Evolutionary conservation across 2,329 filamentous ascomycete genomes (phyloP).

Genomic region (Arthroderma sp.): DNA sequence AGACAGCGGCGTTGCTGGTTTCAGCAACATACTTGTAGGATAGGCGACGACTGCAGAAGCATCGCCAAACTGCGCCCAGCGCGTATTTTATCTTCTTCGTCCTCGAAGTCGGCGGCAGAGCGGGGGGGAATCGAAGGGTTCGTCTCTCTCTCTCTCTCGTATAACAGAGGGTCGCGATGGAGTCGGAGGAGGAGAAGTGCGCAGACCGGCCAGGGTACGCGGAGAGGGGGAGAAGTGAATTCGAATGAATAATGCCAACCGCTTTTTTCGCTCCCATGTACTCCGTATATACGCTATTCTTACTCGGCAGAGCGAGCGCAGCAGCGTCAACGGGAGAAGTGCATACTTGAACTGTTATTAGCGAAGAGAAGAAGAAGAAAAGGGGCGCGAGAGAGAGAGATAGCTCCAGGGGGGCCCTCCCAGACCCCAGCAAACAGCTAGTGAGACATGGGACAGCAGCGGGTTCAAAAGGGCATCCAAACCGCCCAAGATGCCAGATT

Average conservation of each 20-base stretch:
- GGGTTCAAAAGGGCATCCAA: not conserved
- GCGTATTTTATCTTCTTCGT: no score
- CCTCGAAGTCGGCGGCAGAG: no score
- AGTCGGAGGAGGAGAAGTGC: not conserved
- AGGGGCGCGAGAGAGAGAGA: not conserved
- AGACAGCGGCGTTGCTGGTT: slow-evolving; percentile 82
- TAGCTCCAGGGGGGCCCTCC: not conserved
- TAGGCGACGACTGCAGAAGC: not conserved
- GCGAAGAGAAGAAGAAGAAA: not conserved
- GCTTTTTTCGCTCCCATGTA: no score
- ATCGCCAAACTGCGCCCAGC: not conserved
- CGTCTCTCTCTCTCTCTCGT: no score
- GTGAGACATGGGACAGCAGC: not conserved
- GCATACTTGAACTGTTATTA: not conserved
- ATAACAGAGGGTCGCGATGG: no score
- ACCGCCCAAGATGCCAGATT: not conserved
- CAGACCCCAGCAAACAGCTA: not conserved
- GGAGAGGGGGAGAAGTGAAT: not conserved
- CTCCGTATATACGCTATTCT: no score
- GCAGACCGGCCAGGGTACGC: not conserved
- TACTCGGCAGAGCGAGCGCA: not conserved
- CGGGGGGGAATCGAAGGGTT: no score
- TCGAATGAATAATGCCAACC: no score
- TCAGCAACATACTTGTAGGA: slow-evolving; percentile 53
- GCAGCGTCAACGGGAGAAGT: not conserved